Conservation (phyloP, 2,329 filamentous ascomycete species). For the Cladosporium sp. region DNA sequence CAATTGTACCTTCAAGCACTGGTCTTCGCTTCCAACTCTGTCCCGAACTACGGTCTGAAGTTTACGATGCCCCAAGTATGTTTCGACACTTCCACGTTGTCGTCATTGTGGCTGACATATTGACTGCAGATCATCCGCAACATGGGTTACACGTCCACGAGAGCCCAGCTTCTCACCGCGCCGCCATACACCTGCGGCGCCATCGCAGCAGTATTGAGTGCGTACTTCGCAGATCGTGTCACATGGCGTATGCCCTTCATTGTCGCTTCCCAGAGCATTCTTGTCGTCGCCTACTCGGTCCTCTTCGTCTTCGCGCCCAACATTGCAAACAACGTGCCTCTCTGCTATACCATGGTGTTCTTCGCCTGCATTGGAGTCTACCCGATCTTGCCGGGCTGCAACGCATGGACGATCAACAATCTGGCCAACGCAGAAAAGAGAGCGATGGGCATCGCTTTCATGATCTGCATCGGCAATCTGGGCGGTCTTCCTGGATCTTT, state of each 20-base stretch:
- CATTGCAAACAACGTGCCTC: slow-evolving; percentile 19
- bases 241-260: slow-evolving; percentile 37
- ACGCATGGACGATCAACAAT: slow-evolving; percentile 37
- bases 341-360: slow-evolving; percentile 34
- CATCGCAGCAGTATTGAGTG: slow-evolving; percentile 34
- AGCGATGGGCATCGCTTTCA: slow-evolving; percentile 43
- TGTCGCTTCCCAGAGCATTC: slow-evolving; percentile 27
- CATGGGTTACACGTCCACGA: slow-evolving; percentile 28
- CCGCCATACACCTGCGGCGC: slow-evolving; percentile 35
- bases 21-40: slow-evolving; percentile 29
- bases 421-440: slow-evolving; percentile 37
- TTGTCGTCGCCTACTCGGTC: slow-evolving; percentile 33
- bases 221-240: slow-evolving; percentile 35
- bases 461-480: slow-evolving; percentile 34
- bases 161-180: slow-evolving; percentile 31
- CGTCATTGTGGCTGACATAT: background rate
- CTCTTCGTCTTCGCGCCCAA: slow-evolving; percentile 28
- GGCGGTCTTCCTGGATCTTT: slow-evolving; percentile 44
- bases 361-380: slow-evolving; percentile 34
- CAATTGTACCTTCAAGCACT: slow-evolving; percentile 29
- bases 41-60: slow-evolving; percentile 38
- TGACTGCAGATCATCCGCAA: slow-evolving; percentile 7
- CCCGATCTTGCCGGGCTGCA: slow-evolving; percentile 33
- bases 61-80: slow-evolving; percentile 53
- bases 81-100: background rate